Evolutionary conservation across 2,329 filamentous ascomycete species (phyloP).

Genomic region (Aspergillus melleus): DNA sequence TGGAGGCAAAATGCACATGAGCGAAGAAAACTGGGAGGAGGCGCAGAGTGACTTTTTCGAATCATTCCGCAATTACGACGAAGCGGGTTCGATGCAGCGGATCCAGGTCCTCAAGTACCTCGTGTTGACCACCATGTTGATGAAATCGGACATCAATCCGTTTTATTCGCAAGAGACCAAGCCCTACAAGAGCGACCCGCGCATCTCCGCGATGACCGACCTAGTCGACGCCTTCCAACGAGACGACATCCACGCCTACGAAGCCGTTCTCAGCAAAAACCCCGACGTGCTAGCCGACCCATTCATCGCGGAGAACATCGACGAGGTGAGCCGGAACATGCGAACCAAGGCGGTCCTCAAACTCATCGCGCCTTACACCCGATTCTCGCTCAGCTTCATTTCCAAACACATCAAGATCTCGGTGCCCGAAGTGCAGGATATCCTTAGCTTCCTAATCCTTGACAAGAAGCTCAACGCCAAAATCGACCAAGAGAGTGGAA

Average conservation of each 20-base stretch:
- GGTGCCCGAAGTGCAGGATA: conserved; percentile 85
- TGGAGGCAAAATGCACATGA: conserved; percentile 99
- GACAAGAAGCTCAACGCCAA: conserved; percentile 83
- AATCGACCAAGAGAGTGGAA: conserved; percentile 85
- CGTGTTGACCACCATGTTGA: conserved; percentile 94
- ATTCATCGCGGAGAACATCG: conserved; percentile 98
- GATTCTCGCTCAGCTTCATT: conserved; percentile 86
- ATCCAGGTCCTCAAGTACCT: conserved; percentile 98
- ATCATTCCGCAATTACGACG: conserved; percentile 97
- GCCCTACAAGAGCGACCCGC: conserved; percentile 92
- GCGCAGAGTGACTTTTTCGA: conserved; percentile 98
- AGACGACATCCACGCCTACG: conserved; percentile 90
- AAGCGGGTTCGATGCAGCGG: conserved; percentile 91
- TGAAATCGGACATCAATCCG: conserved; percentile 97
- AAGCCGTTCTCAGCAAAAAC: conserved; percentile 82
- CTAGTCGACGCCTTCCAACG: conserved; percentile 95
- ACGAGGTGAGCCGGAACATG: conserved; percentile 98
- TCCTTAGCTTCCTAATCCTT: conserved; percentile 90
- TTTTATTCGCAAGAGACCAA: conserved; percentile 99
- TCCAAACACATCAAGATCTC: conserved; percentile 85
- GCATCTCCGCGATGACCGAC: conserved; percentile 95
- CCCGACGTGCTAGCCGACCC: conserved; percentile 85
- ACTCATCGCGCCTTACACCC: conserved; percentile 89
- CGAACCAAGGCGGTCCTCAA: conserved; percentile 93
- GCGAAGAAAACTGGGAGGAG: conserved; percentile 98